Conservation (phyloP, 371 early-diverging fungal genomes). For the Batkoa obscura region DNA sequence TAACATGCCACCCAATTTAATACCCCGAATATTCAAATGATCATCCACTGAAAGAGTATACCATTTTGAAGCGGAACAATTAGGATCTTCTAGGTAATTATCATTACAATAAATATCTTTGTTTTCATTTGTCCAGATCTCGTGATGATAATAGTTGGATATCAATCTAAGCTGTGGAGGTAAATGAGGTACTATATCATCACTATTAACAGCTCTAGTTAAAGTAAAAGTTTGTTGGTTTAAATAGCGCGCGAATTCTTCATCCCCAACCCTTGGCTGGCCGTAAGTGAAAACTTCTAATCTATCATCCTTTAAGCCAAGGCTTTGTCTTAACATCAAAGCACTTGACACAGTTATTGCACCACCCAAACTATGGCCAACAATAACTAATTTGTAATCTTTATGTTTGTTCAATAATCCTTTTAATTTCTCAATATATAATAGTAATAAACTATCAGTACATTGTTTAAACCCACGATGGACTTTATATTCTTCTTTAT, state of each 20-base stretch:
- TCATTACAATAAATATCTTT: background rate
- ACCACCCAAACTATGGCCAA: background rate
- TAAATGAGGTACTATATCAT: background rate
- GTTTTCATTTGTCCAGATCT: background rate
- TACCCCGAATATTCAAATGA: too few species aligned
- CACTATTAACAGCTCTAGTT: background rate
- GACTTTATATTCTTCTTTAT: background rate
- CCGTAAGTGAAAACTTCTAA: background rate
- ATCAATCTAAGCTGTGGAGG: background rate
- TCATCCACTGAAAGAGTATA: too few species aligned
- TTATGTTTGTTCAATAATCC: background rate
- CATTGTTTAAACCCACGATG: background rate
- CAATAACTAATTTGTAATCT: background rate
- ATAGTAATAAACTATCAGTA: background rate
- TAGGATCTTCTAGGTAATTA: background rate
- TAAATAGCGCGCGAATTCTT: background rate
- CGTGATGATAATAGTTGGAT: background rate
- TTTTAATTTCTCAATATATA: background rate
- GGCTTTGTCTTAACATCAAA: background rate
- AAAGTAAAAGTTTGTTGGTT: background rate
- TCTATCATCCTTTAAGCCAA: background rate
- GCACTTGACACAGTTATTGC: background rate
- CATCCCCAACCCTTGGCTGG: background rate
- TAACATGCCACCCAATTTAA: too few species aligned
- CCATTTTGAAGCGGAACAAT: too few species aligned